These are phyloP conservation scores for Lichtheimia hyalospora DNA, from an alignment of 371 early-diverging fungal genomes.

Conservation along the genomic window DNA sequence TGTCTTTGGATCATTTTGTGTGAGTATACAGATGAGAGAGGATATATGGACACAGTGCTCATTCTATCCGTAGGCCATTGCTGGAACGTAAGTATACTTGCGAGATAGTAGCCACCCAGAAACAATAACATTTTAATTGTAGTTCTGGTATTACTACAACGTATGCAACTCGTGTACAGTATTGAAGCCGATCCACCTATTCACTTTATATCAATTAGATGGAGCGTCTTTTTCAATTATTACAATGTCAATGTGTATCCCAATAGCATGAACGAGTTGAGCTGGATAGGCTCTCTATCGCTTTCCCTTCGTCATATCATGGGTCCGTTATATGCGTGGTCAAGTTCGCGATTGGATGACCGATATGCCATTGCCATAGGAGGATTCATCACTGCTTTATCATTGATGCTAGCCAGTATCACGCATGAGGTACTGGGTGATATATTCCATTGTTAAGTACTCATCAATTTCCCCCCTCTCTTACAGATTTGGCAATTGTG, in stretches of 20 bases:
- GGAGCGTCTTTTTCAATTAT: constrained; percentile 32
- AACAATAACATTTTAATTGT: too few relatives aligned
- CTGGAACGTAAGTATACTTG: too few relatives aligned
- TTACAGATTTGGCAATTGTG: constrained; percentile 25
- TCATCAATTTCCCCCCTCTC: too few relatives aligned
- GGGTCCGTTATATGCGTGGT: constrained; percentile 39
- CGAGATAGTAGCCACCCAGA: too few relatives aligned
- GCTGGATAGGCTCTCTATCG: constrained; percentile 47
- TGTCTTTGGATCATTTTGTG: constrained; percentile 30
- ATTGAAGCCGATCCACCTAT: too few relatives aligned
- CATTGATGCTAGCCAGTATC: constrained; percentile 29
- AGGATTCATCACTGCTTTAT: constrained; percentile 47
- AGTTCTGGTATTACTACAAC: too few relatives aligned
- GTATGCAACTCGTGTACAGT: too few relatives aligned
- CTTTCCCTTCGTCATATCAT: constrained; percentile 27
- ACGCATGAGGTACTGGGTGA: constrained; percentile 6
- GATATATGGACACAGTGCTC: too few relatives aligned
- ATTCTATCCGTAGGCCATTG: too few relatives aligned
- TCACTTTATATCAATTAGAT: constrained; percentile 16
- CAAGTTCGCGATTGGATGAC: constrained; percentile 33
- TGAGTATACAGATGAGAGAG: constrained; percentile 4
- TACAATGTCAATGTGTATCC: constrained; percentile 34
- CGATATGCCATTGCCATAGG: constrained; percentile 12
- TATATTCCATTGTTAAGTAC: background rate
- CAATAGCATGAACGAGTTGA: constrained; percentile 26